Evolutionary conservation across 805 yeast genomes (phyloP).

Genomic region (Lipomyces lipofer): DNA sequence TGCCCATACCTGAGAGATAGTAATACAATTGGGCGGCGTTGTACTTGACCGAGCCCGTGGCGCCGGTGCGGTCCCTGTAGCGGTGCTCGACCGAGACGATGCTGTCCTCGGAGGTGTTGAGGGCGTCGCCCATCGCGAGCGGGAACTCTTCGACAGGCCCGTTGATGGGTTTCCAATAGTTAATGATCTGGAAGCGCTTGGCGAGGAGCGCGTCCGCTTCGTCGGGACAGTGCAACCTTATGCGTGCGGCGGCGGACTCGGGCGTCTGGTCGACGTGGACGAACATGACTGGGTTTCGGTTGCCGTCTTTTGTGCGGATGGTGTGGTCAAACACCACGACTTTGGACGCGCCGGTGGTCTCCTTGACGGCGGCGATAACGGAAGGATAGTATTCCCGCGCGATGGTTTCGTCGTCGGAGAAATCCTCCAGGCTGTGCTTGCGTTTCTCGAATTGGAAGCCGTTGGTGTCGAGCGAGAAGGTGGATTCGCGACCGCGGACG

Average conservation of each 20-base stretch:
- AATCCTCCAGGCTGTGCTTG: conserved; percentile 15
- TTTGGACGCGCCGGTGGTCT: conserved; percentile 30
- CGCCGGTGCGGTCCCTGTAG: conserved; percentile 32
- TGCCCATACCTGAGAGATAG: conserved; percentile 28
- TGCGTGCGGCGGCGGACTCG: conserved; percentile 29
- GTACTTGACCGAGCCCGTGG: conserved; percentile 30
- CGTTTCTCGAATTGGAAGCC: conserved; percentile 27
- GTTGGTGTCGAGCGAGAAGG: conserved; percentile 26
- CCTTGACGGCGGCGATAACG: conserved; percentile 28
- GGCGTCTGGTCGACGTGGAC: conserved; percentile 35
- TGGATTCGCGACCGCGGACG: conserved; percentile 21
- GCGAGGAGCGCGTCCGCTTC: conserved; percentile 28
- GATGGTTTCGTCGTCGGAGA: conserved; percentile 28
- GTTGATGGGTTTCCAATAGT: conserved; percentile 34
- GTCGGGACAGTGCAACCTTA: conserved; percentile 31
- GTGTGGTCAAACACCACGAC: conserved; percentile 34
- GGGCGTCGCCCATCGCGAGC: conserved; percentile 33
- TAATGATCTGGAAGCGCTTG: conserved; percentile 32
- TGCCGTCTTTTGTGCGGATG: conserved; percentile 23
- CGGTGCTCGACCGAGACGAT: conserved; percentile 30
- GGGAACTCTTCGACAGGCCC: conserved; percentile 31
- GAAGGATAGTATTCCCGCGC: conserved; percentile 31
- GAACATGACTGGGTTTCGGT: conserved; percentile 31
- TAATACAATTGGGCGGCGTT: conserved; percentile 31
- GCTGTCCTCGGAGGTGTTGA: conserved; percentile 18